Evolutionary conservation across 257 asterid genomes (phyloP), one percentile per base, ranked within the genome.

Genomic region (Datura wrightii): DNA sequence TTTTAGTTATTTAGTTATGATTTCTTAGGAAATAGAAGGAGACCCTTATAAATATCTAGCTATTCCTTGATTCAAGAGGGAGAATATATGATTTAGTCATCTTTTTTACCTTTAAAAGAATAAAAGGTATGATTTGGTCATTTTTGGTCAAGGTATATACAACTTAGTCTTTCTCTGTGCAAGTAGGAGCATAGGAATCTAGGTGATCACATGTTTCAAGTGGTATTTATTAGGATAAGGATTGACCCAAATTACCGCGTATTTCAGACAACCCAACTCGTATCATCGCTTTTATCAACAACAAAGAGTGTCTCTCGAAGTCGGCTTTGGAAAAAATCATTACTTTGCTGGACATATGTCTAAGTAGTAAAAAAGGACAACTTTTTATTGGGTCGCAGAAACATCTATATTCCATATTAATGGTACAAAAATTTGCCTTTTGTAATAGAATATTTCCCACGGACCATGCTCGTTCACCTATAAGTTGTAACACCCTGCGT

Each of bases 161-260:
- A 24, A 24, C 31, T 24, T 65, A 9, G 67, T 62, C 69, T 62
- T 62, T 62, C 69, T 24, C 19, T 62, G 37, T 19, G 8, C 10
- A 39, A 67, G 78, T 67, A 67, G 50, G 78, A 15, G 53, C 34
- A 16, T 69, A 69, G 53, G 52, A 69, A 39, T 69, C 34, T 70
- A 46, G 52, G 53, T 41, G 79, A 69, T 69, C 52, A 69, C 24
- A 1, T 10, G 11, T 50, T 37, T 67, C 50, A 37, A 24, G 10
- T 69, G 8, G 36, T 69, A 41, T 69, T 69, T 41, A 24, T 63
- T 63, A 31, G 70, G 70, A 63, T 63, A 10, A 63, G 42, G 5
- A 14, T 34, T 63, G 71, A 63, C 10, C 42, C 42, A 63, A 31
- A 5, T 13, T 10, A 34, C 16, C 2, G n/a, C 71, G 34, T 63